Evolutionary conservation across 179 eudicot species (phyloP).

Genomic region (Spinacia oleracea): DNA sequence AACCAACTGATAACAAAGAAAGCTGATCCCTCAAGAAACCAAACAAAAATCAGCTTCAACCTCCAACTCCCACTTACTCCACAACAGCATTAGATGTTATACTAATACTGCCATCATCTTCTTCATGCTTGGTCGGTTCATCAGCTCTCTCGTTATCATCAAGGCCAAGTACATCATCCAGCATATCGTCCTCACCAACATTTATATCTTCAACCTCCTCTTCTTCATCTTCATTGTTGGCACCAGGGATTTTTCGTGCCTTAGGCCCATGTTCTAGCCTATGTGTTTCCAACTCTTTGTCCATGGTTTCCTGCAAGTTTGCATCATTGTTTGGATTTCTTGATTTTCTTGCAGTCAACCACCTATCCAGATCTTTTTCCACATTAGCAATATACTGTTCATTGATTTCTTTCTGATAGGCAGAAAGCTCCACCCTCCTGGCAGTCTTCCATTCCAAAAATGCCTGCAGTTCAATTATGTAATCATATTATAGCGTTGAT

Average conservation of each 20-base stretch:
- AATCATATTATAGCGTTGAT: neutral
- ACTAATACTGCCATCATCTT: constrained; percentile 33
- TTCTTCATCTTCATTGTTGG: constrained; percentile 81
- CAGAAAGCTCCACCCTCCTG: constrained; percentile 85
- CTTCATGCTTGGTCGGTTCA: constrained; percentile 48
- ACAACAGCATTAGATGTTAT: neutral
- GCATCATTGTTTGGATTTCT: constrained; percentile 58
- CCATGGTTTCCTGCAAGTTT: constrained; percentile 94
- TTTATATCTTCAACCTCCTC: constrained; percentile 97
- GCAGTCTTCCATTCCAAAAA: constrained; percentile 86
- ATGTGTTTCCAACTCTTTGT: constrained; percentile 91
- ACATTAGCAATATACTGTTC: constrained; percentile 72
- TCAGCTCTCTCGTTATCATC: constrained; percentile 66
- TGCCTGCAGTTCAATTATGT: constrained; percentile 39
- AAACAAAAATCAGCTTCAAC: constrained; percentile 9
- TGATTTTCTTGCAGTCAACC: constrained; percentile 68
- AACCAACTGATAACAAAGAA: neutral
- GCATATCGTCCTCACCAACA: constrained; percentile 81
- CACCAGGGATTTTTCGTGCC: constrained; percentile 69
- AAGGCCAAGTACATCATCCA: constrained; percentile 87
- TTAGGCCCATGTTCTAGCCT: constrained; percentile 95
- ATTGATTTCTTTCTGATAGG: constrained; percentile 68
- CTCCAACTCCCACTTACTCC: neutral
- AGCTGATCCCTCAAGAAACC: neutral
- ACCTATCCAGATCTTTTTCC: constrained; percentile 70